Evolutionary conservation across 2,329 filamentous ascomycete genomes (phyloP), one percentile per base, ranked within the genome.

Genomic region (Penicillium thymicola): DNA sequence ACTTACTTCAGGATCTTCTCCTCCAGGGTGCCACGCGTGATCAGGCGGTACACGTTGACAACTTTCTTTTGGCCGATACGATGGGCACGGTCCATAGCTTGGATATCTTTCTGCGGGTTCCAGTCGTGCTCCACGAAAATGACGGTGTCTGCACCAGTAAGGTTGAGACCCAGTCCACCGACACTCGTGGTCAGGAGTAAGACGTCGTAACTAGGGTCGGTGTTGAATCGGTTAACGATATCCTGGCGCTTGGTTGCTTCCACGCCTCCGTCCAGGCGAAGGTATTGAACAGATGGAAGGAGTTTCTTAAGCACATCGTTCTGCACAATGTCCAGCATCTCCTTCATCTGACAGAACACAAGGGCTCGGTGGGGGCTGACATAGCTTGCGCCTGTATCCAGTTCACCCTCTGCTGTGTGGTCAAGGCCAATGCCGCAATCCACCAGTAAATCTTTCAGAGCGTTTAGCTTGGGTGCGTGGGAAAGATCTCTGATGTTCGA

Each of bases 111-210:
- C 72, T 99, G 94, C 32, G 94, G 94, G 72, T 99, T 99, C 94
- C 94, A 99, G 75, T 99, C 94, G 75, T 99, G 95, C 76, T 99
- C 94, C 30, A 99, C 95, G 69, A 99, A 99, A 66, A 99, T 99
- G 73, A 99, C 94, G 0, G 94, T 99, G 75, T 99, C 94, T 4
- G 94, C 94, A 64, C 94, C 94, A 0, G 94, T 99, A 62, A 99
- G 79, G 74, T 99, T 99, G 55, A 99, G 83, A 28, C 94, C 94
- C 2, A 99, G 81, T 61, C 94, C 94, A 72, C 94, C 94, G 44
- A 99, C 94, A 67, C 89, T 95, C 0, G 94, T 99, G 0, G 95
- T 99, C 60, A 99, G 80, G 7, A 99, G 84, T 45, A 99, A 79
- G 41, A 94, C 92, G 70, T 99, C 94, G 71, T 97, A 97, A 27